Percentiles rank a stretch among this genome's conserved stretches.
These are phyloP conservation scores for Drechslerella dactyloides DNA, from an alignment of 2,329 filamentous ascomycete genomes.

Conservation along the genomic window DNA sequence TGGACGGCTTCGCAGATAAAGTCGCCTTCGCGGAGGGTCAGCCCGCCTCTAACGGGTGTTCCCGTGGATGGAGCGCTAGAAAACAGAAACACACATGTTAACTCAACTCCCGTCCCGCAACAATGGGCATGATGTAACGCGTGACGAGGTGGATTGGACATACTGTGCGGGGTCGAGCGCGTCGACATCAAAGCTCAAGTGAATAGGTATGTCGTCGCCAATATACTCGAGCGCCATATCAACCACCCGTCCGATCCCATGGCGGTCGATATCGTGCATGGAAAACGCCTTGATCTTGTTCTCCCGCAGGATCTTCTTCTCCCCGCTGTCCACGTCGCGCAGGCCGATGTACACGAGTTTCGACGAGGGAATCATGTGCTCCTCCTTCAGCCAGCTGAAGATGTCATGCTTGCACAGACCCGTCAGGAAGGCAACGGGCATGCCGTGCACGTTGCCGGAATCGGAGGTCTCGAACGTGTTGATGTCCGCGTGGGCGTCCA, in stretches of 20 bases:
- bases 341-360: conserved; percentile 98
- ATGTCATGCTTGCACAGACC: conserved; percentile 76
- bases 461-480: conserved; percentile 90
- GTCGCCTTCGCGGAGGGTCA: conserved; percentile 93
- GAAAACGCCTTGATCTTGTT: conserved; percentile 93
- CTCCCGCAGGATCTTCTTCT: conserved; percentile 89
- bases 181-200: conserved; percentile 96
- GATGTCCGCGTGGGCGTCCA: conserved; percentile 97
- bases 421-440: conserved; percentile 92
- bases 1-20: conserved; percentile 92
- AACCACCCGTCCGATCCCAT: conserved; percentile 94
- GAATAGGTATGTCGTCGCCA: conserved; percentile 90
- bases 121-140: background rate
- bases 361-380: conserved; percentile 72
- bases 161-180: conserved; percentile 84
- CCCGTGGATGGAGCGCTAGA: conserved; percentile 86
- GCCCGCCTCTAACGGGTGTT: conserved; percentile 87
- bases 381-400: conserved; percentile 86
- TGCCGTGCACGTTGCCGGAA: conserved; percentile 95
- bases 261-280: conserved; percentile 97
- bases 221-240: conserved; percentile 99
- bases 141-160: too few relatives aligned
- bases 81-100: background rate
- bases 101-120: background rate
- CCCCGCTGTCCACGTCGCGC: conserved; percentile 86